Base-by-base conservation (phyloP, 2,329 filamentous ascomycete genomes). In the Colletotrichum lindemuthianum region DNA sequence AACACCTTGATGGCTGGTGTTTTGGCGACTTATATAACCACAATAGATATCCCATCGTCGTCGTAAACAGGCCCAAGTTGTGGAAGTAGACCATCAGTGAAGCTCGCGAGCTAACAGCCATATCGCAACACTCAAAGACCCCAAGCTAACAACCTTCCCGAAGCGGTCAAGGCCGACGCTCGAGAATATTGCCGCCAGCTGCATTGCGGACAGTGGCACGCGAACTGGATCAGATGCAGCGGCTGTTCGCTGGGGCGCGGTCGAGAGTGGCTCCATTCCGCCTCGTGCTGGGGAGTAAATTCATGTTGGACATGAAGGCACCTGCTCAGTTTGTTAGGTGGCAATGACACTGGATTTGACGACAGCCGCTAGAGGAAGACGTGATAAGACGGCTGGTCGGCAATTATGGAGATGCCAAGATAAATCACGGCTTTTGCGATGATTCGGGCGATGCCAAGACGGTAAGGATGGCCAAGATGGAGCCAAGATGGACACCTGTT, bases 401-500 rank as follows among this genome's bases (percentile, higher is more conserved):
- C 58, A 56, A 36, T 40, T 51, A 9, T 45, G 6, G 10, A 47
- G 40, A 16, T 43, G 61, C 61, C 61, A 65, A 65, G 61, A 61
- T 15, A 51, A 55, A 61, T 15, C 13, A 36, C 61, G 61, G 61
- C 57, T 64, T 64, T 64, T 51, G 45, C 43, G 24, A 64, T 60
- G 44, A 32, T 51, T 55, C 39, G 41, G 61, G 57, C n/a, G 55
- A 45, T 45, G 58, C 61, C 58, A 61, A 65, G 61, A 52, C 61
- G 61, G 61, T 45, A 37, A 13, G n/a, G 34, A 24, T 41, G 6
- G 47, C 61, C 58, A 61, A 47, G 58, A 52, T 16, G 36, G 61
- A 57, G 47, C 61, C 58, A 61, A 47, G 58, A 52, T 16, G 36
- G 61, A 57, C 39, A 48, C 58, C n/a, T 33, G 13, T 48, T 32